phyloP scores from a whole-genome alignment of 192 early-diverging fungal genomes.

The Backusella tuberculispora region DNA sequence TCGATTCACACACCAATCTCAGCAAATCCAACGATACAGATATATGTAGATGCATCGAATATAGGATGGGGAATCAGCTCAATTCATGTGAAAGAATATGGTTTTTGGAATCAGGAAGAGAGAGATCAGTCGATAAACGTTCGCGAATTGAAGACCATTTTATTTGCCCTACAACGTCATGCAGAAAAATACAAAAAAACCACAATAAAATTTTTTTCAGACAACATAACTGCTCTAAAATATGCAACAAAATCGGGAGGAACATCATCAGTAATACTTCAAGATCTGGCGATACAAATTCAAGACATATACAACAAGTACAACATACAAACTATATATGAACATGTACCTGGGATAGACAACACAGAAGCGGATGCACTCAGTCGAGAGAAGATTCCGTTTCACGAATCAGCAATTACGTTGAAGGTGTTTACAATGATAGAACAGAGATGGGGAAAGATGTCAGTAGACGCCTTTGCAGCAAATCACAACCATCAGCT shows the following conservation, averaged over 20 bases:
- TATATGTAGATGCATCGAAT: too few relatives aligned
- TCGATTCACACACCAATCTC: too few relatives aligned
- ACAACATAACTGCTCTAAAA: constrained; percentile 14
- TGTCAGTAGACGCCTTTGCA: constrained; percentile 4
- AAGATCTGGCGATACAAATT: constrained; percentile 13
- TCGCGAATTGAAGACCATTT: constrained; percentile 13
- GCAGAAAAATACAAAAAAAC: not conserved
- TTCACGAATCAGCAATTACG: not conserved
- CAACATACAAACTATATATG: not conserved
- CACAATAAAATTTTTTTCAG: not conserved
- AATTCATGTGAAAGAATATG: too few relatives aligned
- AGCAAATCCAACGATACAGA: too few relatives aligned
- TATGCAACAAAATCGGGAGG: not conserved
- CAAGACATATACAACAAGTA: not conserved
- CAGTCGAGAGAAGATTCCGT: not conserved
- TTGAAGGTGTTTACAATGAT: constrained; percentile 6
- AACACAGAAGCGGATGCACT: constrained; percentile 15
- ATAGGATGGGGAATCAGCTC: too few relatives aligned
- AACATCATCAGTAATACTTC: constrained; percentile 1
- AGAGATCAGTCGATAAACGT: too few relatives aligned
- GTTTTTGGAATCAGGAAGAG: too few relatives aligned
- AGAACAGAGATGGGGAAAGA: not conserved
- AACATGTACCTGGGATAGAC: not conserved
- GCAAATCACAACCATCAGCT: constrained; percentile 7
- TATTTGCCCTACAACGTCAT: not conserved